Evolutionary conservation across 73 alveolate species (phyloP).

Genomic region (Vitrella brassicaformis): DNA sequence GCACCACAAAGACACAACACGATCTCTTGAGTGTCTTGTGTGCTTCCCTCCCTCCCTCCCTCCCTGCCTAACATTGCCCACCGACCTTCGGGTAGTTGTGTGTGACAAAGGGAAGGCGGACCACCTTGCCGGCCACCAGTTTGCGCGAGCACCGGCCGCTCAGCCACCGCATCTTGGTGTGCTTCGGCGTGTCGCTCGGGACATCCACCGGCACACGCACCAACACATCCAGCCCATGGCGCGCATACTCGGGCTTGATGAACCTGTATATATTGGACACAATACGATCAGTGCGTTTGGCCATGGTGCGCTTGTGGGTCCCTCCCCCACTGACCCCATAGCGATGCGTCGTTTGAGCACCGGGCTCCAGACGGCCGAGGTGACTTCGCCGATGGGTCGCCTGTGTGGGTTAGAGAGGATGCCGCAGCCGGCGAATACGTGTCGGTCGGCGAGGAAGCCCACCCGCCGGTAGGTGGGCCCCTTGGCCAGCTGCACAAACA

Average conservation of each 20-base stretch:
- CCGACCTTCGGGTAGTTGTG: too few species aligned
- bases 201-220: background rate
- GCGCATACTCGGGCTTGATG: background rate
- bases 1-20: too few species aligned
- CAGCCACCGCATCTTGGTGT: background rate
- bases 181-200: background rate
- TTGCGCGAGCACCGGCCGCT: background rate
- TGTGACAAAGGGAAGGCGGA: background rate
- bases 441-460: constrained; percentile 24
- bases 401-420: constrained; percentile 27
- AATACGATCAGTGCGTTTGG: too few species aligned
- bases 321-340: background rate
- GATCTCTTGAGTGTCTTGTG: too few species aligned
- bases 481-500: constrained; percentile 25
- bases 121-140: background rate
- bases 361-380: background rate
- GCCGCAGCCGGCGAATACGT: constrained; percentile 20
- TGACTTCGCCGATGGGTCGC: constrained; percentile 12
- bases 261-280: too few species aligned
- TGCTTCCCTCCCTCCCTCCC: too few species aligned
- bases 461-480: constrained; percentile 11
- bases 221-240: background rate
- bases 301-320: too few species aligned
- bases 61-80: too few species aligned
- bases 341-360: background rate